These are phyloP conservation scores for Blepharisma stoltei DNA, from an alignment of 73 alveolate genomes.

Conservation along the genomic window DNA sequence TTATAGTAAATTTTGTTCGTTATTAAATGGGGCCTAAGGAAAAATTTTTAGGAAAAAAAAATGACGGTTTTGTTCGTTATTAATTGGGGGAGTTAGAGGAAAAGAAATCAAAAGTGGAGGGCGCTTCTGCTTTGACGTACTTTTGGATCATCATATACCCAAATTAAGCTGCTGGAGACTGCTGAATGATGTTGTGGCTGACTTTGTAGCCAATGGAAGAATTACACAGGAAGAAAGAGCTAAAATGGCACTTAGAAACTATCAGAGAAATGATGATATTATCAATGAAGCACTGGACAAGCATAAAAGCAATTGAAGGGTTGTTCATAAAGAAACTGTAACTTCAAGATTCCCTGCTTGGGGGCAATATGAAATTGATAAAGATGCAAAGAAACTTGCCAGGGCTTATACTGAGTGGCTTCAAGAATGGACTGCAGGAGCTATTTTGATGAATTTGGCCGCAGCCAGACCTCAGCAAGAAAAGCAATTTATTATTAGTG, in stretches of 20 bases:
- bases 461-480: constrained; percentile 9
- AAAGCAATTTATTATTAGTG: background rate
- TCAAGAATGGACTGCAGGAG: constrained; percentile 9
- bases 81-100: too few species aligned
- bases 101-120: background rate
- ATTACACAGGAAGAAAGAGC: background rate
- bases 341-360: constrained; percentile 8
- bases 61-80: too few species aligned
- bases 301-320: background rate
- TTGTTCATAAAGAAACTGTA: background rate
- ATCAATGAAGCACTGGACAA: background rate
- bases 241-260: background rate
- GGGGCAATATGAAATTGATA: background rate
- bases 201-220: background rate
- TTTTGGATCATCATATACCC: background rate
- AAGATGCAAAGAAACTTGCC: background rate
- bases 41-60: too few species aligned
- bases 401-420: background rate
- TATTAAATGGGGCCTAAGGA: too few species aligned
- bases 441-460: background rate
- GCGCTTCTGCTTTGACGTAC: background rate
- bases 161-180: background rate
- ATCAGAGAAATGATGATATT: background rate
- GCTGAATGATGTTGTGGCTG: background rate
- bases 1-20: too few species aligned